Percentiles rank a stretch among this genome's conserved stretches.
These are phyloP conservation scores for Aureobasidium zeae DNA, from an alignment of 2,329 filamentous ascomycete genomes.

Conservation along the genomic window DNA sequence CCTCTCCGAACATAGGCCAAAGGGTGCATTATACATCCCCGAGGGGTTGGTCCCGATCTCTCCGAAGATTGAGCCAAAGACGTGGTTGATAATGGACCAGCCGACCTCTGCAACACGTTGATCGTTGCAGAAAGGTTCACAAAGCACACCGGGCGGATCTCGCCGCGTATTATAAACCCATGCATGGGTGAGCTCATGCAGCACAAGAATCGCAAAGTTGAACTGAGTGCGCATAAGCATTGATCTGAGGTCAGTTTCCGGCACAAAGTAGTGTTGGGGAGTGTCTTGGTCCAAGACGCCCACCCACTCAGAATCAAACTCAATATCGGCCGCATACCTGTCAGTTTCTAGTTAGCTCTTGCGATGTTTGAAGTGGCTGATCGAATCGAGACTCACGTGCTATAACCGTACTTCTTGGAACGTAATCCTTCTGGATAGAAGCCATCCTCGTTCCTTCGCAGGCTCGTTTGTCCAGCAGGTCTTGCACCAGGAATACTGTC, in stretches of 20 bases:
- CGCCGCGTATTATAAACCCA: background rate
- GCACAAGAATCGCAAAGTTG: background rate
- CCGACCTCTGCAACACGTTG: background rate
- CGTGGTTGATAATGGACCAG: background rate
- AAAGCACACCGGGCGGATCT: background rate
- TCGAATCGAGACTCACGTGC: too few relatives aligned
- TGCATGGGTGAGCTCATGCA: background rate
- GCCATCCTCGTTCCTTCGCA: too few relatives aligned
- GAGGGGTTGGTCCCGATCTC: background rate
- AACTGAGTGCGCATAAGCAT: background rate
- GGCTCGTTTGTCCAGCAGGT: too few relatives aligned
- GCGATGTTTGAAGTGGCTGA: too few relatives aligned
- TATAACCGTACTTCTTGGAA: too few relatives aligned
- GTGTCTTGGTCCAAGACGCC: background rate
- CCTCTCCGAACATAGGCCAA: background rate
- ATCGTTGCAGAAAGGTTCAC: background rate
- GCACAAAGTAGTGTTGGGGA: background rate
- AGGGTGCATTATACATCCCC: background rate
- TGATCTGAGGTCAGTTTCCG: background rate
- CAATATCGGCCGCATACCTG: too few relatives aligned
- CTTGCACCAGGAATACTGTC: too few relatives aligned
- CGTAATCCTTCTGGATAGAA: too few relatives aligned
- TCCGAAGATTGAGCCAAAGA: background rate
- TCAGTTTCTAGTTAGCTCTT: too few relatives aligned
- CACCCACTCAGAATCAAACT: background rate